A percentile compares a stretch with the other conserved stretches of the same genome.
Conservation (phyloP, 2,329 filamentous ascomycete genomes). For the Botrytis porri region DNA sequence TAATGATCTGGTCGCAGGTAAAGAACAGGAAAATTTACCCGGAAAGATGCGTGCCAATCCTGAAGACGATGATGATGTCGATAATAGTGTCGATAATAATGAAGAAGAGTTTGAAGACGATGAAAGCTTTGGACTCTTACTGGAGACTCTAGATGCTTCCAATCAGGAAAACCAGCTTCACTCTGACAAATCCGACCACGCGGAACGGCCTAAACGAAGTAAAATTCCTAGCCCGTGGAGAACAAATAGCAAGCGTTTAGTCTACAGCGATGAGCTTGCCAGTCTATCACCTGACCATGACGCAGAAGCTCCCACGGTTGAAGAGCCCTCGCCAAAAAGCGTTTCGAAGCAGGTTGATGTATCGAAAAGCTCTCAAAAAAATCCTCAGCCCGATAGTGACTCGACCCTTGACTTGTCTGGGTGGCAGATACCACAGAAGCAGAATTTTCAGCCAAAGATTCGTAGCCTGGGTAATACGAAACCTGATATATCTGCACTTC, state of each 20-base stretch:
- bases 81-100: not conserved
- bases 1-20: conserved; percentile 33
- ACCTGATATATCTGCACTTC: conserved; percentile 33
- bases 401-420: conserved; percentile 29
- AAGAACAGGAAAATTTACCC: conserved; percentile 33
- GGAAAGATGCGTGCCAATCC: not conserved
- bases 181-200: conserved; percentile 26
- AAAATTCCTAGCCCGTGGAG: conserved; percentile 38
- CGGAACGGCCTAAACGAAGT: conserved; percentile 33
- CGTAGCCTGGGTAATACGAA: conserved; percentile 24
- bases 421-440: conserved; percentile 36
- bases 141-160: conserved; percentile 38
- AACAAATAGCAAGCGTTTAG: conserved; percentile 35
- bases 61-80: not conserved
- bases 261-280: conserved; percentile 36
- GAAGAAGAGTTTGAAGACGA: conserved; percentile 27
- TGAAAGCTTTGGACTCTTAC: conserved; percentile 36
- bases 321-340: conserved; percentile 5
- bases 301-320: conserved; percentile 19
- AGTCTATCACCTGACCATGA: conserved; percentile 21
- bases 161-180: conserved; percentile 14
- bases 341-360: not conserved
- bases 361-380: not conserved
- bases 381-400: conserved; percentile 14
- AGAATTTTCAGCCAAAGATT: conserved; percentile 35